Evolutionary conservation across 2,329 filamentous ascomycete species (phyloP), one percentile per base, ranked within the genome.

Genomic region (Scedosporium apiospermum): DNA sequence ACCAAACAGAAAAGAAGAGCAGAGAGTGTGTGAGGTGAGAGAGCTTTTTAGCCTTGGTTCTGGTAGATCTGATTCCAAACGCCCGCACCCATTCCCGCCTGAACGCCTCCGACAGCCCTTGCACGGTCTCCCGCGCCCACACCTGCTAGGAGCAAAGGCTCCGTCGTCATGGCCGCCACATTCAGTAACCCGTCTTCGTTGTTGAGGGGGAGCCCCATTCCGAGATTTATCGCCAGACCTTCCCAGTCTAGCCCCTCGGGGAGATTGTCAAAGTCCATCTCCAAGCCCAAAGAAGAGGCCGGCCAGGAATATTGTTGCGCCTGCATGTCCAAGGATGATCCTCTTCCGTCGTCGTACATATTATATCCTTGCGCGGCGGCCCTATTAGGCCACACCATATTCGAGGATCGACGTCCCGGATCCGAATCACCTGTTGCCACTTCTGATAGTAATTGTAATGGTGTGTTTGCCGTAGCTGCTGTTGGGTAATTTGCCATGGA

Each of bases 391-490:
- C 60, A 61, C n/a, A 30, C 49, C n/a, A 57, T 18, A 26, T 51
- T 26, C 12, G 58, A 41, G 23, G 46, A 6, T 18, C 46, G 60
- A 5, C 26, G 27, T 14, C 49, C 26, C 14, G 53, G 14, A n/a
- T 44, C 44, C 27, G 60, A 42, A 23, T 61, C 60, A 41, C 71
- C 73, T 64, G 78, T 80, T n/a, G 82, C 82, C 41, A 84, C 78
- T 66, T 85, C 82, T 44, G 82, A 84, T 6, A 85, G 76, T 26
- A 85, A 74, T 61, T 84, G 80, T 3, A 85, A 75, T 1, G 82
- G 82, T 0, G 82, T 84, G 67, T 80, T 83, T 38, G 75, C 75
- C 68, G 74, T 69, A 18, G 49, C 12, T 26, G 46, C 27, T 7
- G n/a, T 55, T 62, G 68, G 65, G 61, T 73, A 73, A 27, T 70